phyloP scores from a whole-genome alignment of 768 basidiomycete species.

The Lactarius sp. region DNA sequence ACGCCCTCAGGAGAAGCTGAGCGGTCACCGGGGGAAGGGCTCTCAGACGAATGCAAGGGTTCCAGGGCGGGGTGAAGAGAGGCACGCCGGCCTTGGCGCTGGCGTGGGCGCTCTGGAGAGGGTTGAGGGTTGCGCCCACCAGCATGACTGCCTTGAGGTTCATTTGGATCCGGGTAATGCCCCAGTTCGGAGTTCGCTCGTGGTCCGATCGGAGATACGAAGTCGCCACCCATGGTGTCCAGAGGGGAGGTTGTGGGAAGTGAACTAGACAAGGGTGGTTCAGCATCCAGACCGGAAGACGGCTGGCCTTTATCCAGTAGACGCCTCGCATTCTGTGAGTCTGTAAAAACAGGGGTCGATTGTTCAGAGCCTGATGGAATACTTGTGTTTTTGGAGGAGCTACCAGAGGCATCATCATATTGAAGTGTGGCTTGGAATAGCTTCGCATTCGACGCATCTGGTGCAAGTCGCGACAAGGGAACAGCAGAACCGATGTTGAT shows the following conservation, averaged over 20 bases:
- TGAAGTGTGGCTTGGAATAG: slow-evolving; percentile 46
- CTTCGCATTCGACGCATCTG: slow-evolving; percentile 54
- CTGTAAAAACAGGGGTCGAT: slow-evolving; percentile 31
- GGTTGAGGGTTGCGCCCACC: slow-evolving; percentile 38
- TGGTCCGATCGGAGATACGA: slow-evolving; percentile 33
- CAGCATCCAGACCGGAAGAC: slow-evolving; percentile 42
- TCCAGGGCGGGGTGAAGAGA: slow-evolving; percentile 60
- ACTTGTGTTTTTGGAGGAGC: slow-evolving; percentile 42
- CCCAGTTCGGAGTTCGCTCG: slow-evolving; percentile 80
- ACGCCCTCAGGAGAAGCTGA: slow-evolving; percentile 40
- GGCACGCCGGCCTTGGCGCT: slow-evolving; percentile 50
- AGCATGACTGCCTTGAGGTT: slow-evolving; percentile 33
- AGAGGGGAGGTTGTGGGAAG: slow-evolving; percentile 48
- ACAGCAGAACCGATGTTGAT: slow-evolving; percentile 48
- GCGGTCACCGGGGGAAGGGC: slow-evolving; percentile 32
- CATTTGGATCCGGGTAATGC: slow-evolving; percentile 65
- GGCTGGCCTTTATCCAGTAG: slow-evolving; percentile 45
- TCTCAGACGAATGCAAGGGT: slow-evolving; percentile 47
- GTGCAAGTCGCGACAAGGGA: slow-evolving; percentile 52
- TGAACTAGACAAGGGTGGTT: slow-evolving; percentile 59
- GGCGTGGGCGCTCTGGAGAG: slow-evolving; percentile 55
- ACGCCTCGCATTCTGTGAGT: slow-evolving; percentile 39
- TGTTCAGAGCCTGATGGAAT: slow-evolving; percentile 44
- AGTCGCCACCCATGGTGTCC: slow-evolving; percentile 29
- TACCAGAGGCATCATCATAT: slow-evolving; percentile 28